Percentiles rank a stretch among this genome's conserved stretches.
These are phyloP conservation scores for Poteriospumella lacustris DNA, from an alignment of 108 stramenopile genomes.

Conservation along the genomic window DNA sequence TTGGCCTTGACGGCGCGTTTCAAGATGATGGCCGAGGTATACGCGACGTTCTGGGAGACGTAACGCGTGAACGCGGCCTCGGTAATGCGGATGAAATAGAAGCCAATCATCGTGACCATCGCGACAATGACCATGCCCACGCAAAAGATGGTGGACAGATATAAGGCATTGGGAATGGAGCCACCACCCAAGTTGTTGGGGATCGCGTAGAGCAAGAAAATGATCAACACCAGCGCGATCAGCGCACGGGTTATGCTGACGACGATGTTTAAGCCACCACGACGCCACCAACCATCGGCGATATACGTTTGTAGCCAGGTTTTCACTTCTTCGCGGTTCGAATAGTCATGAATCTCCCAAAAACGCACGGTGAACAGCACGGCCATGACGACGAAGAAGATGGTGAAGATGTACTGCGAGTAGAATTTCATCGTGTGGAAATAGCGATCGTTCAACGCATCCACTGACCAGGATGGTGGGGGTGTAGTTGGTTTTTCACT, in stretches of 20 bases:
- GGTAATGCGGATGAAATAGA: not conserved
- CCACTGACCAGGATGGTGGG: not conserved
- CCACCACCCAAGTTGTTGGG: not conserved
- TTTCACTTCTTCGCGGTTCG: not conserved
- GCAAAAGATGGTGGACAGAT: not conserved
- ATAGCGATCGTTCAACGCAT: not conserved
- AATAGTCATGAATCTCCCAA: conserved; percentile 19
- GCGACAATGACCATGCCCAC: not conserved
- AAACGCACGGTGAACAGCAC: not conserved
- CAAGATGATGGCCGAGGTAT: conserved; percentile 21
- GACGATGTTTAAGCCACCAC: conserved; percentile 13
- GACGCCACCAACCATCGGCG: conserved; percentile 9
- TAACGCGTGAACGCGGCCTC: not conserved
- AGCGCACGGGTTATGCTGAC: not conserved
- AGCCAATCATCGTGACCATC: not conserved
- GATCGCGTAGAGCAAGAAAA: not conserved
- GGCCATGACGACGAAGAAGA: not conserved
- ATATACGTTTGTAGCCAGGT: conserved; percentile 7
- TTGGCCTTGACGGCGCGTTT: conserved; percentile 27
- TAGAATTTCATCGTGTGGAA: not conserved
- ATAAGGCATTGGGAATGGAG: not conserved
- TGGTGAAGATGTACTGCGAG: not conserved
- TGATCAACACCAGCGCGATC: not conserved
- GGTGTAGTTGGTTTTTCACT: too few species aligned
- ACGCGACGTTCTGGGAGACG: conserved; percentile 16